Base-by-base conservation (phyloP, 192 early-diverging fungal species). In the Coemansia sp. region DNA sequence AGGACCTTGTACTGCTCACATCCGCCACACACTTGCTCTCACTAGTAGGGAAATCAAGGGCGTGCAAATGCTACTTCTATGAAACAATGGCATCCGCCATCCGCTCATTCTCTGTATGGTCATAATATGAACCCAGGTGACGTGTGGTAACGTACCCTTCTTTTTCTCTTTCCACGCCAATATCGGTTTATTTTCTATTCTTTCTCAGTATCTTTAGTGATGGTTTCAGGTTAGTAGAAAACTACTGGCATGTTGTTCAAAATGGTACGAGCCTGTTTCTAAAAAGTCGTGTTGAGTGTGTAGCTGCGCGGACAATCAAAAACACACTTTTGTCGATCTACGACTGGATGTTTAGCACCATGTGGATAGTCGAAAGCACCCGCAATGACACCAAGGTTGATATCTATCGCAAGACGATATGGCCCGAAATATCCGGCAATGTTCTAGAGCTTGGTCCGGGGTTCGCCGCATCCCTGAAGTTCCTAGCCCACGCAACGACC, bases 401-500 rank as follows among this genome's bases (percentile, higher is more conserved):
- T 48, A 47, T 68, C 6, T 81, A 81, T 42, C 31, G 78, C 39
- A 70, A 72, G 56, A 55, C 35, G 28, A 35, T 76, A 3, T 81
- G 78, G 78, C 66, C 66, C 8, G 63, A 75, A 3, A 72, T 81
- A n/a, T 38, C 59, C 13, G 78, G 78, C 43, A 81, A 75, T 8
- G 73, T 81, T 0, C 65, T 81, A n/a, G 78, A 81, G 61, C 57
- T 81, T 2, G 73, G 78, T 0, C 78, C 78, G 0, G 78, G 73
- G 2, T 81, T 69, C 36, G 73, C 73, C 6, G 60, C 63, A 20
- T 76, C 78, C 6, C 69, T 75, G 5, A 45, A 72, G 36, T 65
- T 76, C 61, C 66, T 81, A 9, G 36, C 21, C 7, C 78, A 81
- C 42, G 16, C 55, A 9, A 81, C 78, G 1, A 18, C 58, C 8